Evolutionary conservation across 345 rosid genomes (phyloP).

Genomic region (Gossypium rotundifolium): DNA sequence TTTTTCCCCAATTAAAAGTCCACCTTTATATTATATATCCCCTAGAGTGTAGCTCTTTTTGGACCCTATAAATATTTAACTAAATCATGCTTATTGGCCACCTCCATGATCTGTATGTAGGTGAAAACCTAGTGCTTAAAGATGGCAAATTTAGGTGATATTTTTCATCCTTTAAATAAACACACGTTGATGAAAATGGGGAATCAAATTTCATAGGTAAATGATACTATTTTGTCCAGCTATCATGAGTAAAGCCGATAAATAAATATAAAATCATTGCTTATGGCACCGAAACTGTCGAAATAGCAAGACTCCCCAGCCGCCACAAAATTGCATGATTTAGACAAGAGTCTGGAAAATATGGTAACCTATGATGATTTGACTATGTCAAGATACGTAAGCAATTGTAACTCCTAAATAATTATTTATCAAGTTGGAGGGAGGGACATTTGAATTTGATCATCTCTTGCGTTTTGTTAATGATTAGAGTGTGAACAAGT

Average conservation of each 20-base stretch:
- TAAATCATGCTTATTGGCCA: background rate
- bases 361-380: background rate
- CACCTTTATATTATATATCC: background rate
- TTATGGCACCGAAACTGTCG: background rate
- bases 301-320: background rate
- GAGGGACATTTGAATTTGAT: background rate
- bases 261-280: background rate
- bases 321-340: background rate
- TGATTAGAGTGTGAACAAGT: slow-evolving; percentile 1
- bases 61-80: background rate
- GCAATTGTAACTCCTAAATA: background rate
- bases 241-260: background rate
- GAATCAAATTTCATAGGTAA: background rate
- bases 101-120: background rate
- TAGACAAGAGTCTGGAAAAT: background rate
- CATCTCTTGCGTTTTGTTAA: background rate
- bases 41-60: background rate
- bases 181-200: background rate
- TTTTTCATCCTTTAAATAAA: background rate
- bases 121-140: background rate
- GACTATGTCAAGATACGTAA: background rate
- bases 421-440: background rate
- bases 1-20: background rate
- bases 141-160: background rate
- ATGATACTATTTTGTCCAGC: background rate